Percentiles rank a stretch among this genome's conserved stretches.
Evolutionary conservation across 805 yeast species (phyloP).

Genomic region (Ogataea nakhonphanomensis): DNA sequence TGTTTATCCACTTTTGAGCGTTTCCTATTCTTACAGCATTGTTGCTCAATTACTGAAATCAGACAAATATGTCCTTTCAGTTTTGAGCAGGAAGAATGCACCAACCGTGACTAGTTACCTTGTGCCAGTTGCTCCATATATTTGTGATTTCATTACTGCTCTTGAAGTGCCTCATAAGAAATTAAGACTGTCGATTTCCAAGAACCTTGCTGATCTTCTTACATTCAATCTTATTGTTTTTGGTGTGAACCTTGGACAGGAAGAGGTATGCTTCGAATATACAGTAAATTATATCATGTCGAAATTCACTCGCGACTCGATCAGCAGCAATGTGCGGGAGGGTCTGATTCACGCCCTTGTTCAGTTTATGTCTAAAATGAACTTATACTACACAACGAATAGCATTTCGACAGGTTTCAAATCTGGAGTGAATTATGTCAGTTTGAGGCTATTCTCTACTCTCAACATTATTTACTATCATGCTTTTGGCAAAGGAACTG

Average conservation of each 20-base stretch:
- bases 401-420: conserved; percentile 22
- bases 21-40: conserved; percentile 29
- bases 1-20: conserved; percentile 31
- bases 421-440: conserved; percentile 30
- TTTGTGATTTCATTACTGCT: conserved; percentile 17
- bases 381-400: conserved; percentile 31
- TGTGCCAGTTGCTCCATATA: conserved; percentile 18
- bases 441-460: conserved; percentile 28
- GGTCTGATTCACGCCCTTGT: conserved; percentile 30
- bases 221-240: conserved; percentile 31
- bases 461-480: conserved; percentile 23
- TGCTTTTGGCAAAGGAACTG: conserved; percentile 21
- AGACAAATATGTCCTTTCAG: conserved; percentile 26
- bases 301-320: conserved; percentile 19
- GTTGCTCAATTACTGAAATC: conserved; percentile 30
- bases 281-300: conserved; percentile 22
- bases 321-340: conserved; percentile 17
- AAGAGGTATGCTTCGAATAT: conserved; percentile 25
- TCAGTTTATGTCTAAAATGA: conserved; percentile 31
- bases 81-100: conserved; percentile 25
- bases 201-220: conserved; percentile 31
- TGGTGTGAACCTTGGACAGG: conserved; percentile 27
- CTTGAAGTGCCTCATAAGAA: conserved; percentile 31
- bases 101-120: conserved; percentile 23
- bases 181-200: conserved; percentile 29